Evolutionary conservation across 495 filamentous ascomycete species (phyloP).

Genomic region (Letharia columbiana): DNA sequence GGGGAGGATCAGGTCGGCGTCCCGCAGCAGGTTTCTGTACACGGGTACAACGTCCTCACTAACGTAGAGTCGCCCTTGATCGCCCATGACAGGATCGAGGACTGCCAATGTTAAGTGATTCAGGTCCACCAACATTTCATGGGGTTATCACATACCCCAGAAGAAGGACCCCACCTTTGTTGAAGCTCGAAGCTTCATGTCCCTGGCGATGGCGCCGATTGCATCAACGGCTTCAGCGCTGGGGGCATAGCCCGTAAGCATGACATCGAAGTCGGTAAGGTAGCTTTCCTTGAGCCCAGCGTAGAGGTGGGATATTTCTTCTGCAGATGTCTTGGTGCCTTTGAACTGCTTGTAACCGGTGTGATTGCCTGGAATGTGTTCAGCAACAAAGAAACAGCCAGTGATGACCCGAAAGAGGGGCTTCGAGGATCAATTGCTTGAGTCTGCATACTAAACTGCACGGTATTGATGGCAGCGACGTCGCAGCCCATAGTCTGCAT

Average conservation of each 20-base stretch:
- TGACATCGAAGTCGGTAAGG: slow-evolving; percentile 78
- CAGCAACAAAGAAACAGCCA: slow-evolving; percentile 2
- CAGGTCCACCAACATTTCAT: not conserved
- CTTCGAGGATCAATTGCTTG: not conserved
- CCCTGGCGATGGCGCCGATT: slow-evolving; percentile 71
- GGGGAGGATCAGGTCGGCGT: slow-evolving; percentile 86
- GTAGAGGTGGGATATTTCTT: slow-evolving; percentile 79
- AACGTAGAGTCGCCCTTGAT: slow-evolving; percentile 85
- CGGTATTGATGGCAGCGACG: slow-evolving; percentile 86
- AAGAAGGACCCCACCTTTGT: slow-evolving; percentile 73
- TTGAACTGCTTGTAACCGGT: slow-evolving; percentile 81
- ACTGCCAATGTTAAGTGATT: slow-evolving; percentile 33
- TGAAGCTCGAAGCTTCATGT: slow-evolving; percentile 59
- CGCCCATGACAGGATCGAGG: slow-evolving; percentile 97
- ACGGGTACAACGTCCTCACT: slow-evolving; percentile 79
- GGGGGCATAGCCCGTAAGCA: slow-evolving; percentile 89
- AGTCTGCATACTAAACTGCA: slow-evolving; percentile 68
- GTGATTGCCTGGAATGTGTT: slow-evolving; percentile 64
- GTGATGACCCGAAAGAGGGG: slow-evolving; percentile 10
- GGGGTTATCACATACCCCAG: slow-evolving; percentile 51
- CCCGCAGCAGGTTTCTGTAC: slow-evolving; percentile 67
- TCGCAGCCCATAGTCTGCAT: slow-evolving; percentile 91
- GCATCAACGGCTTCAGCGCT: slow-evolving; percentile 74
- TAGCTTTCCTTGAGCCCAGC: slow-evolving; percentile 72
- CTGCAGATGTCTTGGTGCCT: slow-evolving; percentile 67